These are phyloP conservation scores for Flaveria robusta DNA, from an alignment of 129 eudicot species.

Conservation along the genomic window DNA sequence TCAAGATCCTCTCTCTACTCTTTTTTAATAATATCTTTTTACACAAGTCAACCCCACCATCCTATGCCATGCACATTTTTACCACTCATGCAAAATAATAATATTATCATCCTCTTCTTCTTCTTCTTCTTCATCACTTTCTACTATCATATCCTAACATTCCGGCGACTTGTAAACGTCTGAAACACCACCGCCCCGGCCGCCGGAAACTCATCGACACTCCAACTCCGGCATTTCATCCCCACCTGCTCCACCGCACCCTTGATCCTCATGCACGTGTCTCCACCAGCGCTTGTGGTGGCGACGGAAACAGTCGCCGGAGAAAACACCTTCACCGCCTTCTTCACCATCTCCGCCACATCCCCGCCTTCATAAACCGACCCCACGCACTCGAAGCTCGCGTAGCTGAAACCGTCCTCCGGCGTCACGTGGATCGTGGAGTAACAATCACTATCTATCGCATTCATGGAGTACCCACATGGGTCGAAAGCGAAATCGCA, in stretches of 20 bases:
- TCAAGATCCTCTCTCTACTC: slow-evolving; percentile 23
- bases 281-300: slow-evolving; percentile 43
- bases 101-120: slow-evolving; percentile 32
- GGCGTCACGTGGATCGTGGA: slow-evolving; percentile 90
- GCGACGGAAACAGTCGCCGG: slow-evolving; percentile 67
- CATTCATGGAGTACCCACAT: slow-evolving; percentile 90
- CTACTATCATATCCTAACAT: slow-evolving; percentile 26
- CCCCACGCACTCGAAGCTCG: slow-evolving; percentile 77
- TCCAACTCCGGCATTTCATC: slow-evolving; percentile 67
- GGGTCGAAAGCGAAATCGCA: slow-evolving; percentile 89
- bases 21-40: slow-evolving; percentile 37
- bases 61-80: slow-evolving; percentile 40
- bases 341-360: slow-evolving; percentile 50
- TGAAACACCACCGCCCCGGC: slow-evolving; percentile 68
- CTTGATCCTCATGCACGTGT: slow-evolving; percentile 50
- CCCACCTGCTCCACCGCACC: slow-evolving; percentile 56
- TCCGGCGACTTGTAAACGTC: slow-evolving; percentile 62
- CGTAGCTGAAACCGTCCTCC: slow-evolving; percentile 86
- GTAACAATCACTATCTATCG: slow-evolving; percentile 62
- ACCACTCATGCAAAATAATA: slow-evolving; percentile 41
- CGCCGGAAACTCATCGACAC: slow-evolving; percentile 64
- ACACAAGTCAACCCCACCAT: slow-evolving; percentile 57
- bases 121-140: not conserved
- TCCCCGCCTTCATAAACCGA: slow-evolving; percentile 47
- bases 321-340: slow-evolving; percentile 66